These are phyloP conservation scores for Besnoitia besnoiti DNA, from an alignment of 169 alveolate genomes.

Conservation along the genomic window DNA sequence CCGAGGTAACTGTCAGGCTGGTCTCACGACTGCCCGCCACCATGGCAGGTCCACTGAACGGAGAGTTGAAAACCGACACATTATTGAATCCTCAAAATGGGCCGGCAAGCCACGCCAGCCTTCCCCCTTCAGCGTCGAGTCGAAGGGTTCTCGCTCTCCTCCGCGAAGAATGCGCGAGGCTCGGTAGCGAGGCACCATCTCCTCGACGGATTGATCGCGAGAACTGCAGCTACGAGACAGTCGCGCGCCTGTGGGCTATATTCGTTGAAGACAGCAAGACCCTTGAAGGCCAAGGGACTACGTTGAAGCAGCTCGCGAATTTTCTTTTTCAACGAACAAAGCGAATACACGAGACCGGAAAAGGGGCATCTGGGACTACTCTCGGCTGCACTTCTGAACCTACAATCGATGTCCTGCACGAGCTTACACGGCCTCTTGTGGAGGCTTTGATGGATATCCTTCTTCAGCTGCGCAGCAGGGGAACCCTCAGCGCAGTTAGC, in stretches of 20 bases:
- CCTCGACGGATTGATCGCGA: neutral
- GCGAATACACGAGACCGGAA: neutral
- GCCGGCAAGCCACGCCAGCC: too few relatives aligned
- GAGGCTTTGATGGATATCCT: neutral
- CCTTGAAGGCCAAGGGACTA: neutral
- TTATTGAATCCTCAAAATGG: too few relatives aligned
- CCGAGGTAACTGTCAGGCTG: too few relatives aligned
- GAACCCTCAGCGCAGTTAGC: neutral
- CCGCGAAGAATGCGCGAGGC: neutral
- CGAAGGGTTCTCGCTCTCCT: neutral
- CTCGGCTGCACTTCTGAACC: too few relatives aligned
- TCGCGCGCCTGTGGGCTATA: neutral
- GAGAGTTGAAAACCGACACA: too few relatives aligned
- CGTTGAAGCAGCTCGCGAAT: neutral
- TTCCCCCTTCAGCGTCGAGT: neutral
- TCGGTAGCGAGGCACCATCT: neutral
- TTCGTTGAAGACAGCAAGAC: neutral
- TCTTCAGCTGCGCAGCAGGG: neutral
- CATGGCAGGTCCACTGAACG: too few relatives aligned
- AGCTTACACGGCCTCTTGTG: neutral
- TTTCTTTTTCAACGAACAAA: neutral
- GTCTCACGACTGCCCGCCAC: too few relatives aligned
- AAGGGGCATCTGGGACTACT: neutral
- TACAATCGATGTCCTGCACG: too few relatives aligned
- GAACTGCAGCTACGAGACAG: neutral